Base-by-base conservation (phyloP, 768 basidiomycete genomes). In the Serendipita sp. region DNA sequence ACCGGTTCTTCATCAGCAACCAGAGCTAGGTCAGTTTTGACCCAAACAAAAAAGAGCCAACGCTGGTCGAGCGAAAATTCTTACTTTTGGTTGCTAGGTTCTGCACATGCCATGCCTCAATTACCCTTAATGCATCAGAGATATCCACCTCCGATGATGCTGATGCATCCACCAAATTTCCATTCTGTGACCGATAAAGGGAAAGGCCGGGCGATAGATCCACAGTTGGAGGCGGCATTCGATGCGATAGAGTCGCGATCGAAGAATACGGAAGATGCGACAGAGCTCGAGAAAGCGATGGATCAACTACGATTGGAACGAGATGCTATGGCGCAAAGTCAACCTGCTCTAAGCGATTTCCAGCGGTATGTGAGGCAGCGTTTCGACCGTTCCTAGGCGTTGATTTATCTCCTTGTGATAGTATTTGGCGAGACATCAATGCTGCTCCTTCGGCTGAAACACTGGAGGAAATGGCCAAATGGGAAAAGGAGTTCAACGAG, bases 401-500 rank as follows among this genome's bases (percentile, higher is more conserved):
- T 30, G 64, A 42, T 11, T 33, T 45, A 65, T 60, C 43, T 33
- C 20, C n/a, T n/a, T n/a, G n/a, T n/a, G n/a, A 16, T 64, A 90
- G 87, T 42, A 75, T 81, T 41, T 87, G 82, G 85, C 76, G 33
- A n/a, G 53, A 58, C 28, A 58, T 58, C 17, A 61, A 31, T 34
- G 43, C 31, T 14, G 28, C 3, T 9, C 51, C 45, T 3, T 43
- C 26, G 42, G 61, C 33, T 26, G 53, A 24, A 9, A 56, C 31
- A 14, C 80, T 3, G 68, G 75, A 24, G 84, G 85, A 88, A 63
- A 70, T 88, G 62, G 81, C 82, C 1, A 84, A 83, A 71, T 90
- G 88, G 88, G 90, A 91, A 71, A 80, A 86, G 3, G 83, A 90
- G 70, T 86, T 90, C 65, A 84, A 85, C 69, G 83, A 89, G 64